Conservation (phyloP, 2,329 filamentous ascomycete genomes). For the Apiospora aurea region DNA sequence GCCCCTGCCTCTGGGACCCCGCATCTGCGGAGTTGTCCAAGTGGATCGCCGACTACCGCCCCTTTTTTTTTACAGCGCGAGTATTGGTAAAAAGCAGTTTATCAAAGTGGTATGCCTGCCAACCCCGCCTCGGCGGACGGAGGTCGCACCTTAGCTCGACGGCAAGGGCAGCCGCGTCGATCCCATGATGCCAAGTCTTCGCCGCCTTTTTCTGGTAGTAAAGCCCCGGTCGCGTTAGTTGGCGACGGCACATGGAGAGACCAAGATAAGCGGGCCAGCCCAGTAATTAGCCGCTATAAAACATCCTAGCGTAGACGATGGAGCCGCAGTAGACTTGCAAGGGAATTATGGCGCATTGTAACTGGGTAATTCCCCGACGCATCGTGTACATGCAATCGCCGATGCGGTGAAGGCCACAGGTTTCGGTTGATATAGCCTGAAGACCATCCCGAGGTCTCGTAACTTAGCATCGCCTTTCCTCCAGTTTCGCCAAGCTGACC, state of each 20-base stretch:
- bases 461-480: too few species aligned
- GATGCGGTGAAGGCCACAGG: too few species aligned
- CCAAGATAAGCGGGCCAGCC: neutral
- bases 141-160: neutral
- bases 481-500: neutral
- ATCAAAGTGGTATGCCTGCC: too few species aligned
- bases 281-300: neutral
- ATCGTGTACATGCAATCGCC: too few species aligned
- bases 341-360: neutral
- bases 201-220: too few species aligned
- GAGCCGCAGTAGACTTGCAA: neutral
- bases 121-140: too few species aligned
- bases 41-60: conserved; percentile 10
- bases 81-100: neutral
- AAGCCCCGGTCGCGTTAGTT: neutral
- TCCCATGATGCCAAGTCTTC: neutral
- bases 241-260: neutral
- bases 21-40: neutral
- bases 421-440: neutral
- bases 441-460: neutral
- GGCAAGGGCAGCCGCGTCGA: neutral
- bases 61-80: neutral
- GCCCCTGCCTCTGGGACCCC: neutral
- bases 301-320: neutral
- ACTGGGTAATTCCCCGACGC: neutral